phyloP scores from a whole-genome alignment of 768 basidiomycete genomes.

The Hortiboletus campestris region DNA sequence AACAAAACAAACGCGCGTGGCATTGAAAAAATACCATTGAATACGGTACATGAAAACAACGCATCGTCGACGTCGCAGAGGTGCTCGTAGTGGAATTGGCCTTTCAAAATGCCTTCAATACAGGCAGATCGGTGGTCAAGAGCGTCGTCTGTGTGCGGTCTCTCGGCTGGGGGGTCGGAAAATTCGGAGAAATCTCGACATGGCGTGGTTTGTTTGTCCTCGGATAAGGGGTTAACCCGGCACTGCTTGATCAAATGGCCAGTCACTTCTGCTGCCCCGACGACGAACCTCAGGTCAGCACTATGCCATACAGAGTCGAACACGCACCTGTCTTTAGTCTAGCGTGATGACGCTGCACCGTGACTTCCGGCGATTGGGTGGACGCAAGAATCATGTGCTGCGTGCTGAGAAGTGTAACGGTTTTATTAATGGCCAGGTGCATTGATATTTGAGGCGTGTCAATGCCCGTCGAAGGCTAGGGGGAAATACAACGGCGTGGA shows the following conservation, averaged over 20 bases:
- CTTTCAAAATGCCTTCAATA: constrained; percentile 14
- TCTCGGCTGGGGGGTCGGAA: constrained; percentile 2
- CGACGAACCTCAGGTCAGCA: constrained; percentile 6
- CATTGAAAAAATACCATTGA: constrained; percentile 33
- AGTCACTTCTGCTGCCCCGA: background rate
- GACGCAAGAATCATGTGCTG: constrained; percentile 13
- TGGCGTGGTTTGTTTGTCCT: constrained; percentile 32
- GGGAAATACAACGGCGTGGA: background rate
- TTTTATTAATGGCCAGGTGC: constrained; percentile 22
- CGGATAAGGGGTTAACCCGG: constrained; percentile 29
- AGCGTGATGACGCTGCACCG: background rate
- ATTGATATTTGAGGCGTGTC: constrained; percentile 8
- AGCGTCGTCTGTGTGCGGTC: background rate
- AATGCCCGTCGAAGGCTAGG: background rate
- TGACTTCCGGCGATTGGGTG: constrained; percentile 25
- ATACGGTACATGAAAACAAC: constrained; percentile 29
- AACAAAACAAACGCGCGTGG: constrained; percentile 32
- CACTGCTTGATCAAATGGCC: constrained; percentile 24
- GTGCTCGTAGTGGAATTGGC: constrained; percentile 18
- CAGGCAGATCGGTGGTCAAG: background rate
- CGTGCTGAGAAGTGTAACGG: constrained; percentile 15
- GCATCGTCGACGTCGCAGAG: constrained; percentile 20
- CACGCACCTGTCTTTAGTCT: constrained; percentile 12
- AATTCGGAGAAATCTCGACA: constrained; percentile 10
- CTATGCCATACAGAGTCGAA: background rate